Conservation (phyloP, 371 early-diverging fungal species). For the Mortierella sp. region DNA sequence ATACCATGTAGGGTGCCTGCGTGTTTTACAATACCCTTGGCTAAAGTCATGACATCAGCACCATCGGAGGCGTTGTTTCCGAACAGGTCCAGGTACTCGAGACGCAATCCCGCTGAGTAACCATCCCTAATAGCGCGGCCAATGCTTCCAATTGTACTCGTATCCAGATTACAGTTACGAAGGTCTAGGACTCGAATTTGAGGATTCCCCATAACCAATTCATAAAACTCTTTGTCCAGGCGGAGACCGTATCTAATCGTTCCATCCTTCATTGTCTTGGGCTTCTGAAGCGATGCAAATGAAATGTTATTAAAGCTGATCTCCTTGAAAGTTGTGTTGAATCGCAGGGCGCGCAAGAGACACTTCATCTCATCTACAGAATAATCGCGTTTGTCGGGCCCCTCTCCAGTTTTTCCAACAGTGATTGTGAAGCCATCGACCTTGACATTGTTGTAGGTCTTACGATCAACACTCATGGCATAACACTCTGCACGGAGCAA, state of each 20-base stretch:
- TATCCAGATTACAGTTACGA: constrained; percentile 40
- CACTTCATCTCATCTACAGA: constrained; percentile 52
- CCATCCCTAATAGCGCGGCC: constrained; percentile 49
- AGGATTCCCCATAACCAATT: constrained; percentile 47
- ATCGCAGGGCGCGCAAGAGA: constrained; percentile 40
- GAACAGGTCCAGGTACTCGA: constrained; percentile 37
- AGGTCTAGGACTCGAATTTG: constrained; percentile 33
- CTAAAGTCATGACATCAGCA: constrained; percentile 48
- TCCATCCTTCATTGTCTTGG: constrained; percentile 42
- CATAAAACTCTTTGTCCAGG: constrained; percentile 49
- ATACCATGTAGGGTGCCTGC: constrained; percentile 36
- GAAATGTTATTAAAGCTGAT: constrained; percentile 43
- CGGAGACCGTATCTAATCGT: constrained; percentile 43
- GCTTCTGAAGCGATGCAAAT: constrained; percentile 33
- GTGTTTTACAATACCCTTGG: constrained; percentile 50
- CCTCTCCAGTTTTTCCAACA: constrained; percentile 30
- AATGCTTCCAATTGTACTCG: constrained; percentile 41
- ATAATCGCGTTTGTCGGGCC: constrained; percentile 25
- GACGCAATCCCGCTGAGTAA: constrained; percentile 32
- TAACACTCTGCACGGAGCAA: constrained; percentile 38
- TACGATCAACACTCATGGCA: constrained; percentile 49
- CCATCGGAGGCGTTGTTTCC: constrained; percentile 53
- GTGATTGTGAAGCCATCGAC: constrained; percentile 30
- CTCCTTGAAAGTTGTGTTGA: constrained; percentile 49
- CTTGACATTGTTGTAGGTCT: constrained; percentile 31